Base-by-base conservation (phyloP, 1,284 basidiomycete genomes). In the Phylloporus gajari region DNA sequence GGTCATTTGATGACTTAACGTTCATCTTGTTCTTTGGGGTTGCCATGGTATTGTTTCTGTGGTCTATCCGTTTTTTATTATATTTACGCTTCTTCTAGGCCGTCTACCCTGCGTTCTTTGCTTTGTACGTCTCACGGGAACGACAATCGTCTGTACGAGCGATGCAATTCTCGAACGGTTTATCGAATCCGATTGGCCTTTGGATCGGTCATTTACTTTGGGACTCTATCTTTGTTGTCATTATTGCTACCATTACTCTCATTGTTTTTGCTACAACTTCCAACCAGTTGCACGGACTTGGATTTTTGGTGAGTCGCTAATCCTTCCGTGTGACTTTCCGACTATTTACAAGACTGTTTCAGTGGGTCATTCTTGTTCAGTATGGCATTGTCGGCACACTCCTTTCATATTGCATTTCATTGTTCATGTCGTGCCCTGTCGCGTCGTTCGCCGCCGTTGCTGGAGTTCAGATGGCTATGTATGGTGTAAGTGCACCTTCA, bases 141-240 rank as follows among this genome's bases (percentile, higher is more conserved):
- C 88, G 90, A 40, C 86, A 87, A 60, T 91, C 91, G 13, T 90
- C 89, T 58, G 93, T 91, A 3, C 93, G 91, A 82, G 93, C 92
- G 9, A 95, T 93, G 92, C 91, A 93, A 73, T 83, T 93, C 40
- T 94, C 92, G 46, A 95, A 95, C 78, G 94, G 94, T 1, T 84
- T 95, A 44, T 88, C 91, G 9, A 86, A 93, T 68, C 93, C 94
- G 9, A 81, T 90, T 42, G 93, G 92, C 0, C 85, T 95, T 35
- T 95, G 94, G 94, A 84, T 95, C 3, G 94, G 94, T 0, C 94
- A 95, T 81, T 85, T 95, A 11, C 83, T 93, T 75, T 94, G 93
- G 80, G 94, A 95, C 78, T 85, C 90, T 1, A 87, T 93, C 7
- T 88, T 89, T 75, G 86, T 89, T 4, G 70, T 91, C 25, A 79